Percentiles rank a stretch among this genome's conserved stretches.
Evolutionary conservation across 176 grass and related monocot species (phyloP).

Genomic region (Poa annua): DNA sequence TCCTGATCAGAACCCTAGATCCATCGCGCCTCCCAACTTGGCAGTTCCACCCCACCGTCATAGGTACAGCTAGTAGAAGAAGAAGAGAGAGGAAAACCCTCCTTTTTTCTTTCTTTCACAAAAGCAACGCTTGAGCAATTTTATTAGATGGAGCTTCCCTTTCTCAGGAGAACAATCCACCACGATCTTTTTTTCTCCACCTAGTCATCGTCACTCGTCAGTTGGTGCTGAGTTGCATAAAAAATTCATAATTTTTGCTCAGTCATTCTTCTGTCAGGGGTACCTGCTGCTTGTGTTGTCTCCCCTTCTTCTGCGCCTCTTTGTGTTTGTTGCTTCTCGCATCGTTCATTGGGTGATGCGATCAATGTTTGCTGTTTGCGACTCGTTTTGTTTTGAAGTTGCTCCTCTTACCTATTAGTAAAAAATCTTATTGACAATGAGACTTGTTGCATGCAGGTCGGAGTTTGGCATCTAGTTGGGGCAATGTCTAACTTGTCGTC

Average conservation of each 20-base stretch:
- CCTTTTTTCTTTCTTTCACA: not conserved
- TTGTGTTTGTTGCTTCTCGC: not conserved
- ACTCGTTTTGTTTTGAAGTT: not conserved
- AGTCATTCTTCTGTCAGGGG: not conserved
- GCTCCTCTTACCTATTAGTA: not conserved
- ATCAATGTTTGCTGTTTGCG: not conserved
- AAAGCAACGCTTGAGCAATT: not conserved
- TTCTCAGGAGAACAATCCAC: conserved; percentile 9
- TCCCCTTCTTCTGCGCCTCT: too few species aligned
- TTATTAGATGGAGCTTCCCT: not conserved
- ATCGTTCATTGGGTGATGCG: not conserved
- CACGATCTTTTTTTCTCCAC: not conserved
- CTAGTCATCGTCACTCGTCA: not conserved
- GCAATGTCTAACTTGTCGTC: not conserved
- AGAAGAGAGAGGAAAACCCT: not conserved
- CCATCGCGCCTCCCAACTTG: not conserved
- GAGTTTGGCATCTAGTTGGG: not conserved
- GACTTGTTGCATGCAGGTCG: not conserved
- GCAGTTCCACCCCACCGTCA: not conserved
- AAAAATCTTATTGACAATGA: not conserved
- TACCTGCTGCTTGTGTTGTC: not conserved
- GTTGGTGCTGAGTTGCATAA: conserved; percentile 3
- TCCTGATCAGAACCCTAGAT: not conserved
- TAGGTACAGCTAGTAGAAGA: not conserved
- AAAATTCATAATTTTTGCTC: not conserved